A percentile compares a stretch with the other conserved stretches of the same genome.
These are phyloP conservation scores for Penicillium cataractarum DNA, from an alignment of 495 filamentous ascomycete species.

Conservation along the genomic window DNA sequence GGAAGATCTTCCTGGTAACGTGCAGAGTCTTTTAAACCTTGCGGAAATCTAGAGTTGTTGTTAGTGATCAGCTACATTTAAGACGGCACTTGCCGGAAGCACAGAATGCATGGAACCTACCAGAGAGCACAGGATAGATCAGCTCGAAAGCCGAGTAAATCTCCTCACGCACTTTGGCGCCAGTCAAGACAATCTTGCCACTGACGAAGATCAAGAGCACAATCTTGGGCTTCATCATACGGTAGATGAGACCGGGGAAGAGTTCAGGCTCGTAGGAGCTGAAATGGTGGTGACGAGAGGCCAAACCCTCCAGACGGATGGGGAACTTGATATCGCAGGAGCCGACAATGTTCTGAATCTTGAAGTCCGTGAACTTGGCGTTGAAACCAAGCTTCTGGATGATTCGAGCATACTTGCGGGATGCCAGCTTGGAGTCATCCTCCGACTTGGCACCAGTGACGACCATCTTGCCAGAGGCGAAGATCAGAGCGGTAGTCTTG, in stretches of 20 bases:
- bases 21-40: slow-evolving; percentile 54
- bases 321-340: slow-evolving; percentile 99
- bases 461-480: slow-evolving; percentile 99
- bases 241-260: slow-evolving; percentile 99
- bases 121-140: slow-evolving; percentile 97
- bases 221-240: slow-evolving; percentile 99
- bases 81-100: neutral
- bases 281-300: slow-evolving; percentile 97
- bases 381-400: slow-evolving; percentile 99
- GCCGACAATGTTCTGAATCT: slow-evolving; percentile 99
- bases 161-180: slow-evolving; percentile 97
- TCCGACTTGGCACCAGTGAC: slow-evolving; percentile 98
- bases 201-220: slow-evolving; percentile 98
- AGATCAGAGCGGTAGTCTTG: slow-evolving; percentile 97
- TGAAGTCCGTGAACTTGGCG: slow-evolving; percentile 99
- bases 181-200: slow-evolving; percentile 97
- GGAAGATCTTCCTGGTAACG: slow-evolving; percentile 24
- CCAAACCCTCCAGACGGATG: slow-evolving; percentile 93
- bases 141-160: slow-evolving; percentile 98
- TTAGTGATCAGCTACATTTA: slow-evolving; percentile 27
- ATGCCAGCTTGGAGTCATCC: slow-evolving; percentile 95
- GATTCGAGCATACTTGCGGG: slow-evolving; percentile 97
- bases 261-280: slow-evolving; percentile 98
- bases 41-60: slow-evolving; percentile 59
- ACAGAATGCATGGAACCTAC: slow-evolving; percentile 48